Percentiles rank a stretch among this genome's conserved stretches.
Conservation (phyloP, 2,329 filamentous ascomycete species). For the Sclerotinia trifoliorum region DNA sequence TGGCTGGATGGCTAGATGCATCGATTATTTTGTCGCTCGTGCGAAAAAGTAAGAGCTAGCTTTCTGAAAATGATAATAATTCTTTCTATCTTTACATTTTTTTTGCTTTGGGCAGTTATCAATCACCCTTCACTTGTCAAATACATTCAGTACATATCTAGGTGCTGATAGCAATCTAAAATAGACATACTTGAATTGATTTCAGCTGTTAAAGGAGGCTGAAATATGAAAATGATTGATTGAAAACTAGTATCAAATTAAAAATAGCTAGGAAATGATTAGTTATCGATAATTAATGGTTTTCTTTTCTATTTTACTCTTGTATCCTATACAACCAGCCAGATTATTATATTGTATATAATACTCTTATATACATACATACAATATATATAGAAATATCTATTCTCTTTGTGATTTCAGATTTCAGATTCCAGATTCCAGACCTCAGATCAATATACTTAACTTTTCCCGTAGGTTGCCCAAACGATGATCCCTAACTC, state of each 20-base stretch:
- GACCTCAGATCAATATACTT: slow-evolving; percentile 9
- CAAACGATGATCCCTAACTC: neutral
- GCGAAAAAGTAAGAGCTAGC: neutral
- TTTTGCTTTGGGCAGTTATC: neutral
- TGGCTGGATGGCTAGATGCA: neutral
- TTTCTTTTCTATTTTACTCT: neutral
- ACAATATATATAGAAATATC: neutral
- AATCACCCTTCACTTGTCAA: neutral
- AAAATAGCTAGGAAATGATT: neutral
- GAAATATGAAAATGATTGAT: neutral
- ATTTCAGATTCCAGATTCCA: no score
- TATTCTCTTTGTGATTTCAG: neutral
- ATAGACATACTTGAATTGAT: neutral
- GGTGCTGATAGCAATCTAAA: neutral
- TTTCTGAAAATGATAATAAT: neutral
- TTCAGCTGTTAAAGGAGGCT: neutral
- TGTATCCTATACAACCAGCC: neutral
- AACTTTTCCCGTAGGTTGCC: neutral
- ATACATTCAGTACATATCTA: neutral
- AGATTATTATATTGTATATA: neutral
- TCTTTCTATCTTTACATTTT: neutral
- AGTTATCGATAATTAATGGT: neutral
- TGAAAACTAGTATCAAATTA: neutral
- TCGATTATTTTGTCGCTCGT: neutral
- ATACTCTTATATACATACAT: neutral